phyloP scores from a whole-genome alignment of 2,329 filamentous ascomycete species.

The Gnomoniopsis smithogilvyi region DNA sequence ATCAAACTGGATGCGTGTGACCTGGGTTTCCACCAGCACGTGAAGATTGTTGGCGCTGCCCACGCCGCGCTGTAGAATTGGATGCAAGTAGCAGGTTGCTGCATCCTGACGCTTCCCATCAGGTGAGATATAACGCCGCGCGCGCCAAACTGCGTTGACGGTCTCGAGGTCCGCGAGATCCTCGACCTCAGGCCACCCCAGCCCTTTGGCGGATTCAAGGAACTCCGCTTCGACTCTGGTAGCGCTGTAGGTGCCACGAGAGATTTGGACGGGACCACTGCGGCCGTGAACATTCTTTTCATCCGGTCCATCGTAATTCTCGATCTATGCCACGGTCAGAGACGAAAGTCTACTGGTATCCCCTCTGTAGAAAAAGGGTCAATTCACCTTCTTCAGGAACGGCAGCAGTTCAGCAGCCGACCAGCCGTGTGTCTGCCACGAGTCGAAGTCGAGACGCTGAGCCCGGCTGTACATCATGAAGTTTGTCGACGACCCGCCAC shows the following conservation, averaged over 20 bases:
- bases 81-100: slow-evolving; percentile 34
- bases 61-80: slow-evolving; percentile 37
- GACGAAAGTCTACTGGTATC: background rate
- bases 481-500: slow-evolving; percentile 48
- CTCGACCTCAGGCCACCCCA: slow-evolving; percentile 44
- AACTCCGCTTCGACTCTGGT: slow-evolving; percentile 38
- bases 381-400: slow-evolving; percentile 41
- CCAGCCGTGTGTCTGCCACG: slow-evolving; percentile 25
- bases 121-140: slow-evolving; percentile 29
- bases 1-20: slow-evolving; percentile 46
- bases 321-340: slow-evolving; percentile 14
- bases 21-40: slow-evolving; percentile 49
- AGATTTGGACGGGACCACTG: slow-evolving; percentile 46
- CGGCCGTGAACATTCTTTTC: slow-evolving; percentile 38
- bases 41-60: slow-evolving; percentile 49
- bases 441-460: slow-evolving; percentile 27
- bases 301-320: slow-evolving; percentile 22
- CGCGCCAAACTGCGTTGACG: slow-evolving; percentile 30
- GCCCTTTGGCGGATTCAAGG: slow-evolving; percentile 38
- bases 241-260: slow-evolving; percentile 40
- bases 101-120: slow-evolving; percentile 34
- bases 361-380: background rate
- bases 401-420: slow-evolving; percentile 36
- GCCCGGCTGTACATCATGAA: slow-evolving; percentile 37
- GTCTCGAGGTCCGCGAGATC: slow-evolving; percentile 47